Evolutionary conservation across 164 flowering plant species (phyloP), one percentile per base, ranked within the genome.

Genomic region (Cinnamomum micranthum): DNA sequence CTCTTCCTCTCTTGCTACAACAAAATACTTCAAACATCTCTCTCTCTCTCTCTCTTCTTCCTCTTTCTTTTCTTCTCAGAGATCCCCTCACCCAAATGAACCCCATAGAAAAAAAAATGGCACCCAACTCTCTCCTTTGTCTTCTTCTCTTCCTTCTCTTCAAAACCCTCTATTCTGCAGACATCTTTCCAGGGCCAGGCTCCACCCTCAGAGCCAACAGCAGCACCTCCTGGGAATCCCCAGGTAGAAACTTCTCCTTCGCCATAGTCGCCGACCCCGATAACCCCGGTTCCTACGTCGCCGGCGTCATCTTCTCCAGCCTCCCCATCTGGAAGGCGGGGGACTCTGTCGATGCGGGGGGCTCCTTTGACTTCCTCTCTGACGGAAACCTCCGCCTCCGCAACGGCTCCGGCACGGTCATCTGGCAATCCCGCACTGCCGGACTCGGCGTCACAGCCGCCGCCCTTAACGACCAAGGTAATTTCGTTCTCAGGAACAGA

Each of bases 381-480:
- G 58, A 75, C 22, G 87, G 86, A 23, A 79, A 83, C 41, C 87
- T 85, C 66, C 77, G 81, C 31, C 76, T 85, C 58, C 17, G 75
- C 69, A 83, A 80, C 33, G 86, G 80, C 23, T 80, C 83, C 19
- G 79, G 79, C 14, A 15, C 47, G 59, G 51, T 73, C 50, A 60
- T 81, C 41, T 85, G 86, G 86, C 50, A 78, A 50, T 81, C 87
- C 4, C 15, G 35, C 50, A 83, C 87, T 1, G 33, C 80, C 59
- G 69, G 76, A 35, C 69, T 50, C 24, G 82, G 82, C 22, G 69
- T 85, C 41, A 59, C 86, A 41, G 3, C 66, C 0, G 87, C 87
- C 0, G n/a, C 74, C 14, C 70, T 85, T 19, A 76, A 83, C 19
- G 81, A 81, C 20, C 67, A 76, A 14, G 87, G 87, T 22, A 68